Conservation (phyloP, 2,329 filamentous ascomycete species). For the Knufia petricola region DNA sequence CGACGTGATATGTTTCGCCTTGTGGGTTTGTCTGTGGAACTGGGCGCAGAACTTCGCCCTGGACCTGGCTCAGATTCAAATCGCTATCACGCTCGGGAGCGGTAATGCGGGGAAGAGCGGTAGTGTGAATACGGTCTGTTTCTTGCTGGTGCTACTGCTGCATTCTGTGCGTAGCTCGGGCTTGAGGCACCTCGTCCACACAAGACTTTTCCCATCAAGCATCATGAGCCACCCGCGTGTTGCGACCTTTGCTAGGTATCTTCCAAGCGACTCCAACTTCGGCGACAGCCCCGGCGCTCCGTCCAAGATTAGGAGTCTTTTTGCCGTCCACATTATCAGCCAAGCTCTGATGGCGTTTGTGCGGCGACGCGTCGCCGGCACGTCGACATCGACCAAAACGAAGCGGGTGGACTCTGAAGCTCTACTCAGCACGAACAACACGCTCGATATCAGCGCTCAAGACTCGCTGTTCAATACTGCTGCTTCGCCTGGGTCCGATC, state of each 20-base stretch:
- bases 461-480: constrained; percentile 34
- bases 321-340: constrained; percentile 41
- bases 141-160: constrained; percentile 36
- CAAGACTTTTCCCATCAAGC: constrained; percentile 36
- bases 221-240: constrained; percentile 35
- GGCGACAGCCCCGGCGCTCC: constrained; percentile 31
- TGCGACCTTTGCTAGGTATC: constrained; percentile 33
- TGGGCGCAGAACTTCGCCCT: constrained; percentile 80
- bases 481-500: constrained; percentile 34
- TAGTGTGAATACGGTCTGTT: constrained; percentile 37
- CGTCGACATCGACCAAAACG: constrained; percentile 33
- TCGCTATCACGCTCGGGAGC: constrained; percentile 80
- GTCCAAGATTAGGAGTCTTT: constrained; percentile 37
- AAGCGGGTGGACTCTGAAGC: constrained; percentile 39
- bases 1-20: constrained; percentile 69
- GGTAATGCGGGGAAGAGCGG: constrained; percentile 48
- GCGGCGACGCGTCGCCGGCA: constrained; percentile 37
- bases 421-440: constrained; percentile 32
- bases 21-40: constrained; percentile 82
- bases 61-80: constrained; percentile 85
- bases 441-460: constrained; percentile 33
- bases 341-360: constrained; percentile 41
- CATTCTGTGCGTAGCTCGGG: constrained; percentile 38
- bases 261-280: constrained; percentile 33
- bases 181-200: constrained; percentile 41